These are phyloP conservation scores for Penicillium corylophilum DNA, from an alignment of 2,329 filamentous ascomycete species.

Conservation along the genomic window DNA sequence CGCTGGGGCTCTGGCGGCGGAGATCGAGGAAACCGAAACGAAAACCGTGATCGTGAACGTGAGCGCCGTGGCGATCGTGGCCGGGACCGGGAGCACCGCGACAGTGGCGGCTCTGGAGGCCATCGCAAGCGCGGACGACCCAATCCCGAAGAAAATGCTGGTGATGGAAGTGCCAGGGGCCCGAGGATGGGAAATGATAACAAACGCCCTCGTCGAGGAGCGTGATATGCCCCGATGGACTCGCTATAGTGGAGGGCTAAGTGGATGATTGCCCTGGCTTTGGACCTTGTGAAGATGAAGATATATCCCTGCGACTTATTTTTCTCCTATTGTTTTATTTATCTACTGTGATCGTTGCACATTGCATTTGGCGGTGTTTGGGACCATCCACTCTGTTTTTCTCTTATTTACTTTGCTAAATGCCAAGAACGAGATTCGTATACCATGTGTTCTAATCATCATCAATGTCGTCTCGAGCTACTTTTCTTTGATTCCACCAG, in stretches of 20 bases:
- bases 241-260: neutral
- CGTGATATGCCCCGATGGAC: constrained; percentile 19
- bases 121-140: constrained; percentile 41
- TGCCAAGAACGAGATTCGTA: neutral
- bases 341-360: constrained; percentile 1
- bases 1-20: constrained; percentile 37
- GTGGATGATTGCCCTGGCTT: constrained; percentile 9
- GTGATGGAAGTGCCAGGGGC: constrained; percentile 30
- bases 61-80: constrained; percentile 36
- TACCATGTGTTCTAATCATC: neutral
- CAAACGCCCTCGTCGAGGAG: constrained; percentile 43
- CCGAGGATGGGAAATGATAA: constrained; percentile 41
- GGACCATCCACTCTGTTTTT: constrained; percentile 18
- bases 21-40: constrained; percentile 32
- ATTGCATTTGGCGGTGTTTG: constrained; percentile 28
- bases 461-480: too few relatives aligned
- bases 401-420: constrained; percentile 4
- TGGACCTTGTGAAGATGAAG: neutral
- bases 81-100: constrained; percentile 34
- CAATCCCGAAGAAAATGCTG: constrained; percentile 34
- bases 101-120: constrained; percentile 24
- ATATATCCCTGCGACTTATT: neutral
- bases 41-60: constrained; percentile 33
- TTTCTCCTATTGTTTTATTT: constrained; percentile 13
- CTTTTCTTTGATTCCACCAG: too few relatives aligned